Percentiles rank a stretch among this genome's conserved stretches.
Conservation (phyloP, 2,329 filamentous ascomycete genomes). For the Fusarium sublunatum region DNA sequence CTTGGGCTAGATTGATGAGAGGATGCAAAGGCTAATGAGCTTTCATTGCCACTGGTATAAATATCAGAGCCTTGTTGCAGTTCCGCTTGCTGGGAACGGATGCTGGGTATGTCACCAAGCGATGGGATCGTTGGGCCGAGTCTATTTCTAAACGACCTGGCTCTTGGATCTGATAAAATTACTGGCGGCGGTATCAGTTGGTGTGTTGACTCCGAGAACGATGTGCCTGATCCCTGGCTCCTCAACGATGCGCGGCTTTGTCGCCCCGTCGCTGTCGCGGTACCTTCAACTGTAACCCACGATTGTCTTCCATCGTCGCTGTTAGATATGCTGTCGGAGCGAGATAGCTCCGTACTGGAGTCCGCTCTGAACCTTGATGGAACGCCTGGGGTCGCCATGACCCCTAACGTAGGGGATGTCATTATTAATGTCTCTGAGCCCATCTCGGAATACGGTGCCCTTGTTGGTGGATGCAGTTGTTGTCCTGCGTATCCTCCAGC, state of each 20-base stretch:
- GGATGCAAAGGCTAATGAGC: constrained; percentile 50
- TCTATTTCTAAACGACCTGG: constrained; percentile 45
- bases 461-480: constrained; percentile 28
- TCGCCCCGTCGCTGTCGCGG: constrained; percentile 36
- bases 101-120: constrained; percentile 43
- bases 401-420: constrained; percentile 46
- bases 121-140: constrained; percentile 48
- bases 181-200: constrained; percentile 49
- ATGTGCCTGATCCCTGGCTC: constrained; percentile 45
- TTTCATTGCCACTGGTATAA: constrained; percentile 49
- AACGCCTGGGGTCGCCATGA: constrained; percentile 38
- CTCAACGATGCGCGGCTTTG: constrained; percentile 43
- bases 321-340: constrained; percentile 35
- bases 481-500: constrained; percentile 12
- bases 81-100: constrained; percentile 35
- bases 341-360: constrained; percentile 35
- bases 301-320: constrained; percentile 48
- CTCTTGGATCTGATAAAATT: constrained; percentile 43
- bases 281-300: constrained; percentile 52
- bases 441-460: constrained; percentile 40
- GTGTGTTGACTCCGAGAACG: constrained; percentile 47
- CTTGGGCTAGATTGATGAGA: constrained; percentile 45
- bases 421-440: constrained; percentile 40
- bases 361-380: constrained; percentile 42
- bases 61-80: constrained; percentile 40